Evolutionary conservation across 768 basidiomycete species (phyloP), one percentile per base, ranked within the genome.

Genomic region (Trametes cingulata): DNA sequence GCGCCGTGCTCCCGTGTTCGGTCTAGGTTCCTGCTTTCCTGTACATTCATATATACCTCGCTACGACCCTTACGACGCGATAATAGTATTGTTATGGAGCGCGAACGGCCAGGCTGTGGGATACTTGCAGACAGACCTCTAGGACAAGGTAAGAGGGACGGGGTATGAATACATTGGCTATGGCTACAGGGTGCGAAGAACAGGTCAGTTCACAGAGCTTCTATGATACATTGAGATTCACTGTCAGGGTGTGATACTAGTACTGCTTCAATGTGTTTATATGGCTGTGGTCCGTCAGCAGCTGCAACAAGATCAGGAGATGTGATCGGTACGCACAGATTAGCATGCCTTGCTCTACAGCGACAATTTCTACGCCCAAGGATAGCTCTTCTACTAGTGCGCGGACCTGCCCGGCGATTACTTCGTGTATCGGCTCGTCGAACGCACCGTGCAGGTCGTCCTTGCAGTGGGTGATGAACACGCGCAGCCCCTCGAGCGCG

Each of bases 381-480:
- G 75, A 77, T 62, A 80, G 81, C 47, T 76, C 76, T 19, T 78
- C 76, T 22, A 93, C 84, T 50, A 93, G 73, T 35, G 78, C 77
- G 46, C 79, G 77, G 60, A 95, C 83, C 73, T 97, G 90, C 15
- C 84, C 77, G 43, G 85, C 81, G 60, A 98, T 95, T 27, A 90
- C 75, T 14, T 88, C 79, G 58, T 80, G 77, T 29, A 86, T 82
- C 29, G 85, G 83, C 25, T 73, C 72, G 47, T 82, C 80, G 42
- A 74, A 74, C 19, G 74, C 74, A 14, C 72, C 71, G n/a, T 78
- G 73, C 53, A 88, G 73, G 43, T 83, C 80, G 60, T 93, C 92
- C 70, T 98, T 97, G 78, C 92, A 92, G 68, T 97, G 94, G 41
- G 85, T 91, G 56, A 97, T 77, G 70, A 84, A 93, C n/a, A 97